Evolutionary conservation across 2,329 filamentous ascomycete genomes (phyloP).

Genomic region (Knufia petricola): DNA sequence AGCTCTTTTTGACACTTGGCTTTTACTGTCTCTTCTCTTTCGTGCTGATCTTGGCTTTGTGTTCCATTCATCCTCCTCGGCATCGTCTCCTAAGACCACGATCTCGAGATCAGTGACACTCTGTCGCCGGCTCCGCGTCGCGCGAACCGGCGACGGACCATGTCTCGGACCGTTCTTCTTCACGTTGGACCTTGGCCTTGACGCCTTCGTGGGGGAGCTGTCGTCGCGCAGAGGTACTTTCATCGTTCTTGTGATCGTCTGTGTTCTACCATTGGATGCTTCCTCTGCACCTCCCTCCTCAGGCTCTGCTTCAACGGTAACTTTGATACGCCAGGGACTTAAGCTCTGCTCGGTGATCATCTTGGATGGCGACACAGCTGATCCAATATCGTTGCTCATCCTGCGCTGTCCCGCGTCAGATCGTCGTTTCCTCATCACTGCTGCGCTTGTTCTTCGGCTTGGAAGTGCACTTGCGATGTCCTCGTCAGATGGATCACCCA

Average conservation of each 20-base stretch:
- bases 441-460: neutral
- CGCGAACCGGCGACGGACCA: conserved; percentile 15
- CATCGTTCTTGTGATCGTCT: conserved; percentile 26
- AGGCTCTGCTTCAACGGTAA: conserved; percentile 38
- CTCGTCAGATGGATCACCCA: conserved; percentile 15
- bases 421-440: neutral
- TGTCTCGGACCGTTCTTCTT: conserved; percentile 2
- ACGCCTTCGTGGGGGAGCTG: conserved; percentile 1
- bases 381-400: conserved; percentile 1
- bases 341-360: conserved; percentile 26
- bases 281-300: conserved; percentile 32
- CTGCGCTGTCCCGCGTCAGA: neutral
- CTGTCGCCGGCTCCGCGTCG: conserved; percentile 12
- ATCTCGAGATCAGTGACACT: conserved; percentile 22
- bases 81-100: conserved; percentile 21
- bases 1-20: conserved; percentile 3
- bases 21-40: conserved; percentile 12
- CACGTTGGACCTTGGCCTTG: neutral
- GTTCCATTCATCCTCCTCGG: conserved; percentile 20
- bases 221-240: conserved; percentile 34
- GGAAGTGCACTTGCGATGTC: conserved; percentile 8
- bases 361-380: conserved; percentile 5
- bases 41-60: conserved; percentile 17
- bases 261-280: conserved; percentile 16
- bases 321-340: conserved; percentile 40